Conservation (phyloP, 305 asterid species). For the Ilex paraguariensis region DNA sequence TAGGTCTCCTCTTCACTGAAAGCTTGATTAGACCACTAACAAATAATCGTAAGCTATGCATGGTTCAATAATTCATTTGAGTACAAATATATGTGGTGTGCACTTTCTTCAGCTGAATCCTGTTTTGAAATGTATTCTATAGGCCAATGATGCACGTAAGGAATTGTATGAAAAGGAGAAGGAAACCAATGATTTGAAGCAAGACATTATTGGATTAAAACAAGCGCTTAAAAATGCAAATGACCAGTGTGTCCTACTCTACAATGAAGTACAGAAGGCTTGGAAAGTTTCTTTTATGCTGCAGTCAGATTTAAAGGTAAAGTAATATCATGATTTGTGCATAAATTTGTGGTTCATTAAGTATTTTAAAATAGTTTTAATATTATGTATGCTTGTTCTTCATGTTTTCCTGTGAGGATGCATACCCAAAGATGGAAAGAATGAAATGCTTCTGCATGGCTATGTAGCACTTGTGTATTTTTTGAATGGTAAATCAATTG, state of each 20-base stretch:
- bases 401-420: too few relatives aligned
- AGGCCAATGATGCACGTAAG: slow-evolving; percentile 97
- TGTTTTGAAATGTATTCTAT: slow-evolving; percentile 24
- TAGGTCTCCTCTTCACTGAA: too few relatives aligned
- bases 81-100: slow-evolving; percentile 13
- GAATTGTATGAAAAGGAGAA: slow-evolving; percentile 89
- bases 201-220: slow-evolving; percentile 53
- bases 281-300: slow-evolving; percentile 91
- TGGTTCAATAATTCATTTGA: slow-evolving; percentile 5
- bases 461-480: too few relatives aligned
- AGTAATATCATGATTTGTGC: slow-evolving; percentile 19
- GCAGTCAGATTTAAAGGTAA: slow-evolving; percentile 95
- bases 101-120: slow-evolving; percentile 15
- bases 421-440: too few relatives aligned
- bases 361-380: background rate
- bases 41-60: too few relatives aligned
- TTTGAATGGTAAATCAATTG: too few relatives aligned
- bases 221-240: slow-evolving; percentile 76
- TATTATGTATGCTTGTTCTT: too few relatives aligned
- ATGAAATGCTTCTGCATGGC: too few relatives aligned
- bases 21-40: too few relatives aligned
- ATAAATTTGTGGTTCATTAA: slow-evolving; percentile 9
- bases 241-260: slow-evolving; percentile 90
- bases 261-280: slow-evolving; percentile 97
- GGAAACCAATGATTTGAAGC: slow-evolving; percentile 67